Evolutionary conservation across 768 basidiomycete species (phyloP), one percentile per base, ranked within the genome.

Genomic region (Lentinula boryana): DNA sequence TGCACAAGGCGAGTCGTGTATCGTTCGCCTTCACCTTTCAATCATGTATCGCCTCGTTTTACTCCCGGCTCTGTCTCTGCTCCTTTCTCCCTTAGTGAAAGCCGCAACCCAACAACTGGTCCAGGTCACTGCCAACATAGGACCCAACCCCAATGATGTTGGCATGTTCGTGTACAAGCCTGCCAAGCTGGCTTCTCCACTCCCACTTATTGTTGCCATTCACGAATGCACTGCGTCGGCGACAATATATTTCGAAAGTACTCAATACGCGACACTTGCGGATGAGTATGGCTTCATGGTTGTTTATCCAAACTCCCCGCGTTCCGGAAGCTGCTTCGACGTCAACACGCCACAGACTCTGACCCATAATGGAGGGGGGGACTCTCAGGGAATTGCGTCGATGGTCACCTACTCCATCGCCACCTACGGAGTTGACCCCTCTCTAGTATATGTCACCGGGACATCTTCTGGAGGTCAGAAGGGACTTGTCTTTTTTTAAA

Each of bases 161-260:
- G 70, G 72, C 41, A 77, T 82, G 72, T 84, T 68, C 68, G 68
- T 78, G 13, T 80, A 80, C 70, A 70, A 69, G 56, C 80, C 81
- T 2, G 62, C 75, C 8, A 73, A 65, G 41, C 68, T 80, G 23
- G 70, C 65, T 2, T 50, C 72, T 38, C 71, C 72, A 9, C 79
- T 81, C 2, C 73, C 80, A 9, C 70, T 84, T 43, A 78, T 84
- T 54, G 77, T 84, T 55, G 83, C 81, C 12, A 77, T 81, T 43
- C 83, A 84, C 67, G 78, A 78, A 62, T 85, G 84, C 71, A 66
- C 71, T 7, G 84, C 80, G 27, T 76, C 79, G 0, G 84, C 80
- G 0, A 77, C 80, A 62, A 80, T 75, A 0, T 84, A 79, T 69
- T 85, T 77, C 74, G 58, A 66, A 2, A 77, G 79, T 32, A 79